Percentiles rank a stretch among this genome's conserved stretches.
Evolutionary conservation across 2,329 filamentous ascomycete species (phyloP).

Genomic region (Beauveria pseudobassiana): DNA sequence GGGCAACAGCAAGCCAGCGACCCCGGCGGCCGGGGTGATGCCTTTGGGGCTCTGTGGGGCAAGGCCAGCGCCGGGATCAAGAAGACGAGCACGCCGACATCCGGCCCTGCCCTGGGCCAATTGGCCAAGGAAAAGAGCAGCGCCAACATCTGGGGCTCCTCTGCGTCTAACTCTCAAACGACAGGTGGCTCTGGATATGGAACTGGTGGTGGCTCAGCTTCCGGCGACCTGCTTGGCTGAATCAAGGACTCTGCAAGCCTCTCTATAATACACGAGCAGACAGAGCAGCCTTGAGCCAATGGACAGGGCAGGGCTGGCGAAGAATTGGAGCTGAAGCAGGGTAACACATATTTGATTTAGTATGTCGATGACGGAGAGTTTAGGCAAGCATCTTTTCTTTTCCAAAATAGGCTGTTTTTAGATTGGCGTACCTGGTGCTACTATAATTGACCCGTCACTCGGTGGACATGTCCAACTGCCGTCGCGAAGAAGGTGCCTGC

Average conservation of each 20-base stretch:
- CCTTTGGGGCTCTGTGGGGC: constrained; percentile 83
- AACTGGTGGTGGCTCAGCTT: constrained; percentile 28
- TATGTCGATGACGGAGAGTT: not conserved
- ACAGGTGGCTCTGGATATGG: constrained; percentile 12
- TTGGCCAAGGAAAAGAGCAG: constrained; percentile 97
- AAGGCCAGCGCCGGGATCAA: constrained; percentile 67
- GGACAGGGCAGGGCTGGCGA: not conserved
- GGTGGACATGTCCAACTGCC: not conserved
- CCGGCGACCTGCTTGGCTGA: constrained; percentile 44
- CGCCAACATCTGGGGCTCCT: constrained; percentile 85
- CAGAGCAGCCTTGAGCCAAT: not conserved
- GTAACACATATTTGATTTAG: not conserved
- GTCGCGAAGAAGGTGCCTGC: not conserved
- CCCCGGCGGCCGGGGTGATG: constrained; percentile 64
- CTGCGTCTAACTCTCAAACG: constrained; percentile 27
- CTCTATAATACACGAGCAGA: not conserved
- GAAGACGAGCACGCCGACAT: constrained; percentile 55
- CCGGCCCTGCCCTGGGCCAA: constrained; percentile 77
- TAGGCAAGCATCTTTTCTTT: constrained; percentile 1
- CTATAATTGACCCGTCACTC: constrained; percentile 27
- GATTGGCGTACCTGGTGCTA: constrained; percentile 36
- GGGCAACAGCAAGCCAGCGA: constrained; percentile 42
- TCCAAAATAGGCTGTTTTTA: constrained; percentile 16
- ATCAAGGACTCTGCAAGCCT: not conserved
- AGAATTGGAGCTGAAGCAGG: not conserved